These are phyloP conservation scores for Yamadazyma triangularis DNA, from an alignment of 1,139 yeast species.

Conservation along the genomic window DNA sequence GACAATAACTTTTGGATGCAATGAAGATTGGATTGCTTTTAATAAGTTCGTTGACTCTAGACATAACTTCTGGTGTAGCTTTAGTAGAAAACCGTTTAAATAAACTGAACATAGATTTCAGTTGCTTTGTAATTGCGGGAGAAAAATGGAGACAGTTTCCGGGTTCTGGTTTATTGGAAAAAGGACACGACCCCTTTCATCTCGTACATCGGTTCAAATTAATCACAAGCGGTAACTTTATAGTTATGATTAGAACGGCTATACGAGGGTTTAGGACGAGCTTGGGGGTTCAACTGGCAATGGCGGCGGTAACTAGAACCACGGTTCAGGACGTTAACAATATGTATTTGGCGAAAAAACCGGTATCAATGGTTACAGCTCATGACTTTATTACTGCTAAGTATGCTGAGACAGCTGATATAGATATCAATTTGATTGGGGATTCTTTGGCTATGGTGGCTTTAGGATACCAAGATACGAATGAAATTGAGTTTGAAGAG, in stretches of 20 bases:
- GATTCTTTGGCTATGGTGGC: constrained; percentile 94
- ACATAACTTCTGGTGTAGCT: constrained; percentile 47
- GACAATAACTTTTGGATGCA: constrained; percentile 76
- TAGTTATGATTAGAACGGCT: too few species aligned
- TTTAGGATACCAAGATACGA: constrained; percentile 75
- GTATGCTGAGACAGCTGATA: constrained; percentile 63
- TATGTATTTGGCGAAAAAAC: constrained; percentile 38
- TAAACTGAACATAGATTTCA: constrained; percentile 8
- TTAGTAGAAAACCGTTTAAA: constrained; percentile 6
- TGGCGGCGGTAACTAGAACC: constrained; percentile 13
- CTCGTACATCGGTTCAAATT: too few species aligned
- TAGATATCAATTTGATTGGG: constrained; percentile 77
- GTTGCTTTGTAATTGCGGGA: too few species aligned
- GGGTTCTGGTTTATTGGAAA: too few species aligned
- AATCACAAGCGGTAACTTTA: too few species aligned
- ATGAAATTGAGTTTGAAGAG: constrained; percentile 71
- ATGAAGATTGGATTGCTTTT: constrained; percentile 68
- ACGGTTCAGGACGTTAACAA: constrained; percentile 42
- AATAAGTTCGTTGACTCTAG: constrained; percentile 62
- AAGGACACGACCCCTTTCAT: too few species aligned
- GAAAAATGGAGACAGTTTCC: too few species aligned
- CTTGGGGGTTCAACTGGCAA: too few species aligned
- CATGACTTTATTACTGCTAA: constrained; percentile 79
- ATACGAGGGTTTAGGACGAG: too few species aligned
- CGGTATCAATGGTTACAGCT: constrained; percentile 77